Conservation (phyloP, 2,329 filamentous ascomycete species). For the Colletotrichum eremochloae region DNA sequence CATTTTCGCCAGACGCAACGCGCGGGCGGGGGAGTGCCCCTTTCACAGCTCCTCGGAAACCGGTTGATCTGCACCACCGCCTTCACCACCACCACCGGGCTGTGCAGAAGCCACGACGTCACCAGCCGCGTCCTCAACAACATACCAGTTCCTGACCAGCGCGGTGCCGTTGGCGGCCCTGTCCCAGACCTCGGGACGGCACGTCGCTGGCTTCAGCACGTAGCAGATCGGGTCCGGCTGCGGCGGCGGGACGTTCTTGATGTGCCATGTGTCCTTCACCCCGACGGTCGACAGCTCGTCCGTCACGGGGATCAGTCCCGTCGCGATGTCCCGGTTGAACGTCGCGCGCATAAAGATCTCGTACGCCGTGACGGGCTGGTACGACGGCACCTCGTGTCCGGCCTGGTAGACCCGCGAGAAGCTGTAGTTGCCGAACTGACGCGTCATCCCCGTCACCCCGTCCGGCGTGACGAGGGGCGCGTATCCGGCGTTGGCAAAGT, state of each 20-base stretch:
- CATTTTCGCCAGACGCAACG: background rate
- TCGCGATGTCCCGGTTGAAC: conserved; percentile 62
- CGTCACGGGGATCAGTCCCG: conserved; percentile 61
- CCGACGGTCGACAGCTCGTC: conserved; percentile 48
- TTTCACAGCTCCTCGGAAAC: conserved; percentile 23
- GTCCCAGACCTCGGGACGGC: conserved; percentile 65
- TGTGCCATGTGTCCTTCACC: conserved; percentile 55
- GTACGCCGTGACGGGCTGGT: conserved; percentile 64
- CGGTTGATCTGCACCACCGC: background rate
- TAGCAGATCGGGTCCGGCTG: conserved; percentile 69
- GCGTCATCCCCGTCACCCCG: conserved; percentile 75
- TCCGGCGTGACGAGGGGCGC: conserved; percentile 72
- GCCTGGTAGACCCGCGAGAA: conserved; percentile 71
- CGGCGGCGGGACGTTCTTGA: conserved; percentile 61
- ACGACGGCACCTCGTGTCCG: conserved; percentile 67
- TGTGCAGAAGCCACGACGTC: background rate
- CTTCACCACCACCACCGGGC: background rate
- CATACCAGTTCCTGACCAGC: conserved; percentile 58
- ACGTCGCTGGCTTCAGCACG: conserved; percentile 68
- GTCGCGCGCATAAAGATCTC: conserved; percentile 67
- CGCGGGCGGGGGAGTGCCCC: background rate
- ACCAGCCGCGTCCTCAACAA: conserved; percentile 43
- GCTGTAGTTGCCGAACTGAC: conserved; percentile 76
- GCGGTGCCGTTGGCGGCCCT: conserved; percentile 66
- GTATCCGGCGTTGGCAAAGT: conserved; percentile 73